phyloP scores from a whole-genome alignment of 306 rosid species.

The Hylodesmum podocarpum region DNA sequence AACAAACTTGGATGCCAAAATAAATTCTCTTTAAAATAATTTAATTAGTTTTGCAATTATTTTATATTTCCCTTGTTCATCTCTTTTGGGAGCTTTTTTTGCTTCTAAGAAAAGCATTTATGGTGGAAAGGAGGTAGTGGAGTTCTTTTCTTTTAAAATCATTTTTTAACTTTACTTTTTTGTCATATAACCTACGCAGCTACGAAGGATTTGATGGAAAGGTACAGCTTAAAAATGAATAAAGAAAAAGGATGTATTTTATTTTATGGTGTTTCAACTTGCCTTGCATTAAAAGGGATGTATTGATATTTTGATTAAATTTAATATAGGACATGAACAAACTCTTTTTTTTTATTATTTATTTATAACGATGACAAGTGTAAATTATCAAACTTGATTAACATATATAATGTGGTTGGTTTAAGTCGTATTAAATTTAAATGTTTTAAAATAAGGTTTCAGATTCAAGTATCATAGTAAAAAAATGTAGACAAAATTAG shows the following conservation, averaged over 20 bases:
- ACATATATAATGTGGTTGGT: too few relatives aligned
- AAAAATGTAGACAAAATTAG: too few relatives aligned
- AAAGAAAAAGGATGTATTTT: not conserved
- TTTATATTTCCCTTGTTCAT: constrained; percentile 6
- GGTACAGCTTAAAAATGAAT: constrained; percentile 12
- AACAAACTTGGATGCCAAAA: not conserved
- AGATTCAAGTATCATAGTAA: too few relatives aligned
- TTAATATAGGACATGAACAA: not conserved
- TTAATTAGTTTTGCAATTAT: not conserved
- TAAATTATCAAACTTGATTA: too few relatives aligned
- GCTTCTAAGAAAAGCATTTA: constrained; percentile 75
- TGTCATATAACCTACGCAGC: constrained; percentile 36
- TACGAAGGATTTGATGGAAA: constrained; percentile 30
- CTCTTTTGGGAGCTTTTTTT: constrained; percentile 34
- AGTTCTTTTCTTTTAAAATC: constrained; percentile 19
- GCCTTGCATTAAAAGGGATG: constrained; percentile 24
- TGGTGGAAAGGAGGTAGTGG: constrained; percentile 18
- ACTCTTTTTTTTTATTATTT: not conserved
- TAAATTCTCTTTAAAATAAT: not conserved
- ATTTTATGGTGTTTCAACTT: not conserved
- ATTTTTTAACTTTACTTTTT: constrained; percentile 1
- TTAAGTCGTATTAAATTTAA: too few relatives aligned
- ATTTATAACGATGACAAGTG: too few relatives aligned
- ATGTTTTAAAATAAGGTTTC: too few relatives aligned
- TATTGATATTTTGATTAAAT: not conserved